A percentile compares a stretch with the other conserved stretches of the same genome.
Conservation (phyloP, 129 eudicot species). For the Mikania micrantha region DNA sequence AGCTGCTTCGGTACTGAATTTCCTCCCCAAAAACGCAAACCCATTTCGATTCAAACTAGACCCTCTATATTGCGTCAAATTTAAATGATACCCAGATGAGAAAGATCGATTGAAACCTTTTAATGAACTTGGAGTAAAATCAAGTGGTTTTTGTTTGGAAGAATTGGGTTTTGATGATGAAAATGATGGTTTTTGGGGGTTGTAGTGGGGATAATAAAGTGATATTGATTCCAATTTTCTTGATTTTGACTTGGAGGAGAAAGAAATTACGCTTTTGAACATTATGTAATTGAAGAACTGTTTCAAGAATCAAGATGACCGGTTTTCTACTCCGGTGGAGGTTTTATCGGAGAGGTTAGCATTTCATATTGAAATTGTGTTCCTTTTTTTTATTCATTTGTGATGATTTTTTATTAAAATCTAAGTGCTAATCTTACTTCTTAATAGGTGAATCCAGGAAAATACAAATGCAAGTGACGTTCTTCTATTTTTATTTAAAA, state of each 20-base stretch:
- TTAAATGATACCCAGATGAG: constrained; percentile 34
- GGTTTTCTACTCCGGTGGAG: background rate
- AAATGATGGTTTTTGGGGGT: background rate
- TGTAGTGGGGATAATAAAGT: background rate
- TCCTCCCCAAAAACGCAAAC: constrained; percentile 21
- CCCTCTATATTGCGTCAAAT: constrained; percentile 1
- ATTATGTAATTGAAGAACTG: constrained; percentile 5
- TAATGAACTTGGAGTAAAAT: background rate
- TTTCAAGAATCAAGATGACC: background rate
- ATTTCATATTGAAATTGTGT: background rate
- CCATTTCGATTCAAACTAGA: constrained; percentile 18
- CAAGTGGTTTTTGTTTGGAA: background rate
- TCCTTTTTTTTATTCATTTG: too few relatives aligned
- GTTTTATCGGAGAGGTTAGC: background rate
- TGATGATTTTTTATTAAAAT: too few relatives aligned
- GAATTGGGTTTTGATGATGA: constrained; percentile 9
- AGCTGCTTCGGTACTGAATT: constrained; percentile 43
- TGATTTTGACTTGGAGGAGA: constrained; percentile 22
- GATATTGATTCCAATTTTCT: background rate
- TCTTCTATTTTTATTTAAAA: too few relatives aligned
- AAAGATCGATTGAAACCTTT: constrained; percentile 17
- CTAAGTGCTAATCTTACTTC: too few relatives aligned
- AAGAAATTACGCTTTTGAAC: constrained; percentile 26
- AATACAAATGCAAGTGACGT: too few relatives aligned
- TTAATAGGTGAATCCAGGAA: too few relatives aligned